Percentiles rank a stretch among this genome's conserved stretches.
phyloP scores from a whole-genome alignment of 768 basidiomycete species.

The Psilocybe cyanescens region DNA sequence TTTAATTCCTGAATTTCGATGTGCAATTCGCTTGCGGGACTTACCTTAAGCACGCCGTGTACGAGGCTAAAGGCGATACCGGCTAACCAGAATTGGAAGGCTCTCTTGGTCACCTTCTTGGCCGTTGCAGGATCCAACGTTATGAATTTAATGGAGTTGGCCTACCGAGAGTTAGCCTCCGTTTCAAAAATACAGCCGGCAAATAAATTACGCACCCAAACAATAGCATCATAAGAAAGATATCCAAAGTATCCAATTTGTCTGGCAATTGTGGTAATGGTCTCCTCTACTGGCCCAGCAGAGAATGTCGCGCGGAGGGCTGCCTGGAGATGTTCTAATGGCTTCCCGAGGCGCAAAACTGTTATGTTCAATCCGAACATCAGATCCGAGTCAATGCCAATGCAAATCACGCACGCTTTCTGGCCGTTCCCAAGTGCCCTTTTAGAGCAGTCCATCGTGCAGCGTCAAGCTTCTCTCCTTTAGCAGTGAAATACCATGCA shows the following conservation, averaged over 20 bases:
- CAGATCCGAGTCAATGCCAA: background rate
- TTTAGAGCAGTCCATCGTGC: conserved; percentile 86
- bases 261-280: conserved; percentile 76
- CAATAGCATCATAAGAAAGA: conserved; percentile 77
- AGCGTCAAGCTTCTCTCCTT: conserved; percentile 73
- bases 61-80: conserved; percentile 84
- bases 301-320: conserved; percentile 73
- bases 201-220: conserved; percentile 67
- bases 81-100: conserved; percentile 87
- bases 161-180: conserved; percentile 39
- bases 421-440: conserved; percentile 76
- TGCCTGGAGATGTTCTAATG: conserved; percentile 90
- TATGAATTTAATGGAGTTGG: conserved; percentile 69
- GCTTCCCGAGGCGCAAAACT: conserved; percentile 96
- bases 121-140: conserved; percentile 62
- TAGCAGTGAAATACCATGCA: conserved; percentile 76
- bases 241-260: conserved; percentile 92
- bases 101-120: conserved; percentile 60
- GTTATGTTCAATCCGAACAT: background rate
- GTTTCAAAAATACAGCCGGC: background rate
- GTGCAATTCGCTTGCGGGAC: background rate
- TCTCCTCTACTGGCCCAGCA: conserved; percentile 63
- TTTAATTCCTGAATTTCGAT: background rate
- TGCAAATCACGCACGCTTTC: conserved; percentile 68
- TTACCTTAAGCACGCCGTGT: conserved; percentile 71